These are phyloP conservation scores for Lepidium africanum DNA, from an alignment of 345 rosid species.

Conservation along the genomic window DNA sequence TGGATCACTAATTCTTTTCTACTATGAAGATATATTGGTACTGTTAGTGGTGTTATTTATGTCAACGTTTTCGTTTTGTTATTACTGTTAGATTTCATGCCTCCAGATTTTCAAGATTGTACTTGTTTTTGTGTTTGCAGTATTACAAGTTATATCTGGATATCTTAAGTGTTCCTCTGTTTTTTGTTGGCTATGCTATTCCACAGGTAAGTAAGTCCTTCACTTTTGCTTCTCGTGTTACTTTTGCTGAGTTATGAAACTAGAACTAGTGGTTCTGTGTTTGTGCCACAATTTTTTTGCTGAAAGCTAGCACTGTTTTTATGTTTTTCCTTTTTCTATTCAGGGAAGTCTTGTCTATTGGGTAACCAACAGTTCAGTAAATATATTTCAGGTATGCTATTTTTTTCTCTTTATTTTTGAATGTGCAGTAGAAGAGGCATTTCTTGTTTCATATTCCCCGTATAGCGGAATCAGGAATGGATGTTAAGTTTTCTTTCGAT, in stretches of 20 bases:
- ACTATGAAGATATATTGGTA: not conserved
- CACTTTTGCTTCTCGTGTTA: not conserved
- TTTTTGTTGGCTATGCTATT: constrained; percentile 49
- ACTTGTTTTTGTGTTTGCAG: constrained; percentile 41
- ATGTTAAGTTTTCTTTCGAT: not conserved
- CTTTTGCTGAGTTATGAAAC: not conserved
- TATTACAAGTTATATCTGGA: constrained; percentile 56
- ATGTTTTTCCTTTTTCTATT: constrained; percentile 17
- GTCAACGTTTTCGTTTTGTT: not conserved
- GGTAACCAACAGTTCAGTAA: constrained; percentile 74
- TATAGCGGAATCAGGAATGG: not conserved
- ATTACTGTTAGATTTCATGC: not conserved
- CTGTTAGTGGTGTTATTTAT: not conserved
- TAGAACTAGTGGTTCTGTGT: not conserved
- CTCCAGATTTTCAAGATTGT: not conserved
- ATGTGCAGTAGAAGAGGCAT: not conserved
- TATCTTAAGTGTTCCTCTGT: constrained; percentile 47
- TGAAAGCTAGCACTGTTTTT: not conserved
- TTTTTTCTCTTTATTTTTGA: not conserved
- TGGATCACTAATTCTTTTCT: not conserved
- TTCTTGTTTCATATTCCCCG: not conserved
- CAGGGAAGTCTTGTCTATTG: constrained; percentile 92
- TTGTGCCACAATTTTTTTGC: not conserved
- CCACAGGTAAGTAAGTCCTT: constrained; percentile 54
- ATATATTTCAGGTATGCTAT: constrained; percentile 56